These are phyloP conservation scores for Suillus luteus DNA, from an alignment of 768 basidiomycete genomes.

Conservation along the genomic window DNA sequence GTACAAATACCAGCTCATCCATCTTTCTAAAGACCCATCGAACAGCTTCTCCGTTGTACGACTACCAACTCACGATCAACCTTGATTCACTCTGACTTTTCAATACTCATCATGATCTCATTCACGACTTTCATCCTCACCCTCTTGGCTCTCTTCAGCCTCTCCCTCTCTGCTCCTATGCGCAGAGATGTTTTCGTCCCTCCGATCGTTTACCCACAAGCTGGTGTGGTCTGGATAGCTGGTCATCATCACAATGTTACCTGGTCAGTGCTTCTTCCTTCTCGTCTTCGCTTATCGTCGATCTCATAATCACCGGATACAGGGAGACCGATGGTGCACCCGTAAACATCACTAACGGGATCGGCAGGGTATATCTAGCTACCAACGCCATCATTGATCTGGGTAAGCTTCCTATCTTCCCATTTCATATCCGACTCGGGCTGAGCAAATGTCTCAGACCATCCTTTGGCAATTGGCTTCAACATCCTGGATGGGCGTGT, in stretches of 20 bases:
- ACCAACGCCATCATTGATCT: conserved; percentile 22
- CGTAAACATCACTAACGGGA: conserved; percentile 34
- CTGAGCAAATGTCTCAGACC: conserved; percentile 21
- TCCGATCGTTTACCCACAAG: conserved; percentile 25
- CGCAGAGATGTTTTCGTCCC: conserved; percentile 31
- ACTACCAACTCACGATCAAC: conserved; percentile 16
- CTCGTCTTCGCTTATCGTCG: neutral
- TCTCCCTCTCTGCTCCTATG: conserved; percentile 17
- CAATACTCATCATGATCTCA: conserved; percentile 15
- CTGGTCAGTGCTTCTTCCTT: conserved; percentile 27
- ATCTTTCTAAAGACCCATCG: conserved; percentile 1
- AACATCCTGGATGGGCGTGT: conserved; percentile 30
- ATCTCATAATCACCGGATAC: conserved; percentile 1
- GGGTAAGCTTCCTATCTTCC: conserved; percentile 22
- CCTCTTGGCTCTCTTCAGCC: conserved; percentile 18
- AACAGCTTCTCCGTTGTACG: conserved; percentile 14
- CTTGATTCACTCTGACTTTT: conserved; percentile 8
- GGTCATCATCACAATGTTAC: conserved; percentile 26
- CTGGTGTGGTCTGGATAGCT: conserved; percentile 25
- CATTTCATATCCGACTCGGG: neutral
- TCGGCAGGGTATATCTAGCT: conserved; percentile 32
- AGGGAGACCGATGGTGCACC: conserved; percentile 36
- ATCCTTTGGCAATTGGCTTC: conserved; percentile 29
- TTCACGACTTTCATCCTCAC: conserved; percentile 20
- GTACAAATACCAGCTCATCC: conserved; percentile 17